A percentile compares a stretch with the other conserved stretches of the same genome.
These are phyloP conservation scores for Albizia julibrissin DNA, from an alignment of 306 rosid species.

Conservation along the genomic window DNA sequence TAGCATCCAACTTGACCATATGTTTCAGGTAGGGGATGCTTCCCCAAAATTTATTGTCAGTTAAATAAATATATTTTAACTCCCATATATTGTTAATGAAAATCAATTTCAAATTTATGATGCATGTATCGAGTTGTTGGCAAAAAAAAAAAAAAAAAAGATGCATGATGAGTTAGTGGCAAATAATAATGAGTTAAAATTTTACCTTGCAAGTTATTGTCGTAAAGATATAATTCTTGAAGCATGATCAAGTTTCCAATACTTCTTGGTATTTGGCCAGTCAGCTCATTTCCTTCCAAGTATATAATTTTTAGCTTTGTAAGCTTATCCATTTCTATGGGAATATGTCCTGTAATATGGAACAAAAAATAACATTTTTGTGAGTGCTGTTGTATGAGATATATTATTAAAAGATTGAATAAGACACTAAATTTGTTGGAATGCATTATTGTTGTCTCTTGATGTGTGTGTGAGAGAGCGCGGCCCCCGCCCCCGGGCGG, in stretches of 20 bases:
- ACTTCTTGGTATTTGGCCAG: neutral
- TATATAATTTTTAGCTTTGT: neutral
- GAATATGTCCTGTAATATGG: neutral
- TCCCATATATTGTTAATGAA: neutral
- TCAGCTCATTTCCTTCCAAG: neutral
- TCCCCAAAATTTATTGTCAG: too few relatives aligned
- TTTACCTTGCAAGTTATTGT: neutral
- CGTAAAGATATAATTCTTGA: neutral
- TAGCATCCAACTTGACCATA: too few relatives aligned
- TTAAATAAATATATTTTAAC: neutral
- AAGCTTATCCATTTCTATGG: neutral
- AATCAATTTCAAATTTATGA: too few relatives aligned
- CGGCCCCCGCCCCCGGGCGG: too few relatives aligned
- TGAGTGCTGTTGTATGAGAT: neutral
- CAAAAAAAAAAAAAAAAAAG: too few relatives aligned
- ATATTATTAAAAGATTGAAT: too few relatives aligned
- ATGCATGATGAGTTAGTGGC: too few relatives aligned
- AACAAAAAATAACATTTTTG: neutral
- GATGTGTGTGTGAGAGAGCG: too few relatives aligned
- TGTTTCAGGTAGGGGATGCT: too few relatives aligned
- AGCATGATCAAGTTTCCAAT: neutral
- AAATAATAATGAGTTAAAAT: neutral
- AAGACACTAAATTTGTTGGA: too few relatives aligned
- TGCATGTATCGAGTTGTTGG: too few relatives aligned
- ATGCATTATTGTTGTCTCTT: too few relatives aligned